phyloP scores from a whole-genome alignment of 495 filamentous ascomycete species.

The Lophiotrema nucula region DNA sequence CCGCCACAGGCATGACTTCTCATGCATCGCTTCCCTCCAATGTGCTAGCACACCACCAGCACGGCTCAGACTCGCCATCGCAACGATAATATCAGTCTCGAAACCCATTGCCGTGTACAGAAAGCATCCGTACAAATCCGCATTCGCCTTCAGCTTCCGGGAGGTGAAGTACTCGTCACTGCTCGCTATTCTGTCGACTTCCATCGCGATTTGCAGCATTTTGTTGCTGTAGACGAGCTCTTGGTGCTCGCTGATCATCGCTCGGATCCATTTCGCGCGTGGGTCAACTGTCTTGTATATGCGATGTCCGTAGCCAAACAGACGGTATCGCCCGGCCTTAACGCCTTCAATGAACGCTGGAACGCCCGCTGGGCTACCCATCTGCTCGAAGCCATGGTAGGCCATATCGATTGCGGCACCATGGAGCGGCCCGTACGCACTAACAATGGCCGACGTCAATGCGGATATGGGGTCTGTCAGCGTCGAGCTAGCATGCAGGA shows the following conservation, averaged over 20 bases:
- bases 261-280: background rate
- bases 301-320: conserved; percentile 15
- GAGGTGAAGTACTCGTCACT: conserved; percentile 53
- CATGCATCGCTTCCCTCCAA: background rate
- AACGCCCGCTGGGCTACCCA: conserved; percentile 1
- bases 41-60: background rate
- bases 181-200: background rate
- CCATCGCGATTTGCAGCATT: background rate
- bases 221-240: background rate
- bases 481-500: conserved; percentile 4
- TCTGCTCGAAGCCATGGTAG: conserved; percentile 2
- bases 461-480: conserved; percentile 17
- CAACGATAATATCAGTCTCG: background rate
- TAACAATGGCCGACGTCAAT: background rate
- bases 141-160: conserved; percentile 54
- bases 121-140: conserved; percentile 58
- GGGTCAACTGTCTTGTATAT: conserved; percentile 13
- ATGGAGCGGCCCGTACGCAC: conserved; percentile 10
- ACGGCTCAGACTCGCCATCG: background rate
- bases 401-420: conserved; percentile 18
- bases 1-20: background rate
- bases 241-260: background rate
- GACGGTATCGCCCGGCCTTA: conserved; percentile 4
- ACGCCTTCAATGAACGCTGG: conserved; percentile 1
- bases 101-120: conserved; percentile 53